A percentile compares a stretch with the other conserved stretches of the same genome.
phyloP scores from a whole-genome alignment of 208 protist genomes.

The Kentomonas sorsogonicus region DNA sequence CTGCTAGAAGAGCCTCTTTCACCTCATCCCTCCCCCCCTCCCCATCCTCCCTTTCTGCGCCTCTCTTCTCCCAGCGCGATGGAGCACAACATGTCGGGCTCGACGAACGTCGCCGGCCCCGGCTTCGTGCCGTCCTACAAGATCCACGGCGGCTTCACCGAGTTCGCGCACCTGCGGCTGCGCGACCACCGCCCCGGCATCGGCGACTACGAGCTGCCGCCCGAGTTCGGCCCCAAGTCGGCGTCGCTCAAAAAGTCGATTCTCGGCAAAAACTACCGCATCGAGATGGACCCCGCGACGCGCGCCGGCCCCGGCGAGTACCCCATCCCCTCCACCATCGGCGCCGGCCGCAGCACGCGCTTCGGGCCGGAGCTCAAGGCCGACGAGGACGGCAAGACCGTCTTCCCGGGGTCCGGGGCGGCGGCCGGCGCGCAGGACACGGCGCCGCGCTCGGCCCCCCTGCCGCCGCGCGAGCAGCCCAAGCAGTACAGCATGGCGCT shows the following conservation, averaged over 20 bases:
- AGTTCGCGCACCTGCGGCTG: conserved; percentile 68
- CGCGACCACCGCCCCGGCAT: conserved; percentile 67
- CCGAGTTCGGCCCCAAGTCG: conserved; percentile 30
- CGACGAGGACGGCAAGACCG: too few relatives aligned
- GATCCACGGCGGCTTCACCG: conserved; percentile 69
- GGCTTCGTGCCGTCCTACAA: too few relatives aligned
- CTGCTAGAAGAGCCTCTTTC: too few relatives aligned
- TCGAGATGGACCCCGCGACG: background rate
- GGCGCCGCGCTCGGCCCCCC: background rate
- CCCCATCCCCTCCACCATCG: conserved; percentile 49
- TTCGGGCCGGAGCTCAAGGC: conserved; percentile 20
- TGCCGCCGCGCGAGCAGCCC: conserved; percentile 10
- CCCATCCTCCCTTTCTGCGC: too few relatives aligned
- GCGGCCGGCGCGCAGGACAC: background rate
- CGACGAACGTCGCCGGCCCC: too few relatives aligned
- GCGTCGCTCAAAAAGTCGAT: conserved; percentile 40
- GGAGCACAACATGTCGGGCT: too few relatives aligned
- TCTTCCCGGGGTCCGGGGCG: background rate
- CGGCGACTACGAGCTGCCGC: conserved; percentile 54
- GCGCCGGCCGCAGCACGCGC: conserved; percentile 39
- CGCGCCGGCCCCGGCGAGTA: conserved; percentile 55
- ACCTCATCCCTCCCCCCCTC: too few relatives aligned
- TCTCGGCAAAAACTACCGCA: conserved; percentile 28
- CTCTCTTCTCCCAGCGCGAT: too few relatives aligned
- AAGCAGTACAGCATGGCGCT: conserved; percentile 77